Evolutionary conservation across 495 filamentous ascomycete genomes (phyloP).

Genomic region (Penicillium flavigenum): DNA sequence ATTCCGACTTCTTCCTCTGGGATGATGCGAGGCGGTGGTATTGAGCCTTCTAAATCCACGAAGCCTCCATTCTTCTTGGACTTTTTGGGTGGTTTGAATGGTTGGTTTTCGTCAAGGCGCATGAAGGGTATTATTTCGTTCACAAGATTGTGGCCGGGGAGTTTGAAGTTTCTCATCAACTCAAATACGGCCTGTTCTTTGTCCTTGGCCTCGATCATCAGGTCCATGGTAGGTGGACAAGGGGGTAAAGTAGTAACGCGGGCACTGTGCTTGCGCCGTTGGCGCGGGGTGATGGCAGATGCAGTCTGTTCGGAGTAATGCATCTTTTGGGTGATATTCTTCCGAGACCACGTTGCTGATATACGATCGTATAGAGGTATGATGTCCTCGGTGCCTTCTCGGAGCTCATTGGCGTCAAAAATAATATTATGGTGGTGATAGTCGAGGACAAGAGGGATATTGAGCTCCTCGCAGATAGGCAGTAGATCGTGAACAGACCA

Average conservation of each 20-base stretch:
- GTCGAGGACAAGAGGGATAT: constrained; percentile 90
- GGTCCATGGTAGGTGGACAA: constrained; percentile 76
- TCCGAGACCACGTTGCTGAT: constrained; percentile 78
- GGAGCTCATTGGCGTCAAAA: constrained; percentile 67
- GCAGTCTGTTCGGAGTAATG: constrained; percentile 85
- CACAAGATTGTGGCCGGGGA: constrained; percentile 72
- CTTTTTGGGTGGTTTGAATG: constrained; percentile 50
- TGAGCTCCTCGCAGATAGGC: constrained; percentile 86
- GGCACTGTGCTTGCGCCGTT: constrained; percentile 80
- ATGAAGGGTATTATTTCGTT: constrained; percentile 77
- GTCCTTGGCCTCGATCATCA: constrained; percentile 99
- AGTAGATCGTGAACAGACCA: constrained; percentile 91
- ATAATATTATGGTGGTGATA: constrained; percentile 96
- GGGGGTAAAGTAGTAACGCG: constrained; percentile 78
- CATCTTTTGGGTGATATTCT: constrained; percentile 91
- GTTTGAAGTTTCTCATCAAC: constrained; percentile 80
- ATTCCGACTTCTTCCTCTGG: constrained; percentile 74
- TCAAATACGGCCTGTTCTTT: constrained; percentile 98
- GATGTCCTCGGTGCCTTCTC: constrained; percentile 87
- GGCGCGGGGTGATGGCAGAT: constrained; percentile 68
- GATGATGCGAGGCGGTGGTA: constrained; percentile 46
- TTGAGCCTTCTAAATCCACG: constrained; percentile 49
- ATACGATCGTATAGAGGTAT: constrained; percentile 69
- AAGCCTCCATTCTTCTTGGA: constrained; percentile 49
- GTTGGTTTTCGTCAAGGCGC: constrained; percentile 75